Evolutionary conservation across 2,329 filamentous ascomycete species (phyloP), one percentile per base, ranked within the genome.

Genomic region (Cordyceps javanica): DNA sequence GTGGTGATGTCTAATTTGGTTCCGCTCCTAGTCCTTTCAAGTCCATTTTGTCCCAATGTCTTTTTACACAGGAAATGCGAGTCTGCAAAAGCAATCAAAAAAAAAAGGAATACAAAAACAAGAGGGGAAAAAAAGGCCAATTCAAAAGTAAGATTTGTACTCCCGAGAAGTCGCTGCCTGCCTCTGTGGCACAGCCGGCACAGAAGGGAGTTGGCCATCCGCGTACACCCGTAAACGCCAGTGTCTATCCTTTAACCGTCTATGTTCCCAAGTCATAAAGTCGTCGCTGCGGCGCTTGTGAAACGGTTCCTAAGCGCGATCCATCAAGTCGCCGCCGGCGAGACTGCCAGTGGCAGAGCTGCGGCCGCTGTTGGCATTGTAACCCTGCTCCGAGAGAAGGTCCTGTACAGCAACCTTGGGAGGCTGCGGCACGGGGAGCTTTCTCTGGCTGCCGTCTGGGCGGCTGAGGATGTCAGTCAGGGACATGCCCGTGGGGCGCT

Each of bases 391-490:
- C 61, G 87, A 87, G 59, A 96, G 77, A 57, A 97, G 80, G 66
- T 97, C 93, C 65, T 93, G 89, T 5, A 95, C 87, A 2, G 89
- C 89, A 44, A 96, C 88, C 72, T 94, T 94, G 57, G 91, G 90
- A n/a, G 92, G 83, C 73, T 93, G 90, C 6, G 91, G 91, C 16
- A 96, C 89, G 0, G 93, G 93, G 19, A 97, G 79, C 73, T 97
- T 97, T 65, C 93, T 81, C 74, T 94, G 90, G 25, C 89, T 88
- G 38, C 91, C 91, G 62, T 97, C 92, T 1, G 91, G 83, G 64
- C 88, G 87, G 68, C 88, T 91, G 77, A 97, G 94, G 68, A 97
- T 97, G 70, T 97, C 93, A 59, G 87, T 89, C 65, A 97, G 87
- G 39, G 90, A 89, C 59, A 95, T 83, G 41, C 91, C 91, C 57